phyloP scores from a whole-genome alignment of 129 eudicot genomes.

The Scalesia atractyloides region DNA sequence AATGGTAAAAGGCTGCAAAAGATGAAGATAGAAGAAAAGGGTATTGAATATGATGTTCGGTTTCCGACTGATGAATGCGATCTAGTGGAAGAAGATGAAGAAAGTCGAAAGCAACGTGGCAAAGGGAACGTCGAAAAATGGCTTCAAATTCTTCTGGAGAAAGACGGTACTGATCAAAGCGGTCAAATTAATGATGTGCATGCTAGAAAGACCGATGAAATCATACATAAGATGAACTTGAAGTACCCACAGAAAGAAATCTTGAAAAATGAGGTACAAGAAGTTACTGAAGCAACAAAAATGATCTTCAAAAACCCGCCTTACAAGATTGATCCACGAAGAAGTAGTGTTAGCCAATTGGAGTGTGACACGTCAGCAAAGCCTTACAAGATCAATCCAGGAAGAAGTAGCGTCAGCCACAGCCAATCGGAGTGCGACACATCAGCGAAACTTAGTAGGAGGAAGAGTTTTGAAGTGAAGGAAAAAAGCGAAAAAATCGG shows the following conservation, averaged over 20 bases:
- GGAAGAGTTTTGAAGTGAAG: conserved; percentile 44
- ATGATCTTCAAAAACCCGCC: background rate
- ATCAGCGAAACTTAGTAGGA: conserved; percentile 29
- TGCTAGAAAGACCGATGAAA: conserved; percentile 50
- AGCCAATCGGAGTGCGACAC: conserved; percentile 32
- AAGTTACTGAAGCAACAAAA: background rate
- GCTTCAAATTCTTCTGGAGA: conserved; percentile 69
- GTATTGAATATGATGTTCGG: conserved; percentile 32
- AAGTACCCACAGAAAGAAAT: conserved; percentile 62
- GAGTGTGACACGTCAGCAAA: too few relatives aligned
- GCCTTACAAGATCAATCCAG: conserved; percentile 44
- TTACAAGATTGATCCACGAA: conserved; percentile 43
- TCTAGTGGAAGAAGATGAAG: conserved; percentile 71
- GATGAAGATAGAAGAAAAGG: conserved; percentile 38
- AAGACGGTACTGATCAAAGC: conserved; percentile 39
- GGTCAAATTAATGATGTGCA: conserved; percentile 22
- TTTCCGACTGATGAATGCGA: conserved; percentile 49
- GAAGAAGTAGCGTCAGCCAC: conserved; percentile 29
- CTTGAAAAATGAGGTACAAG: conserved; percentile 22
- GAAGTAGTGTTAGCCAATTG: too few relatives aligned
- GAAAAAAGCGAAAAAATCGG: conserved; percentile 41
- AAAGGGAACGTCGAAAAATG: conserved; percentile 94
- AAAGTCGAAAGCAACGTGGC: conserved; percentile 80
- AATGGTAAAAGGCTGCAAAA: conserved; percentile 32
- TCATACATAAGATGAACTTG: conserved; percentile 59